A percentile compares a stretch with the other conserved stretches of the same genome.
These are phyloP conservation scores for Epichloe typhina DNA, from an alignment of 2,329 filamentous ascomycete species.

Conservation along the genomic window DNA sequence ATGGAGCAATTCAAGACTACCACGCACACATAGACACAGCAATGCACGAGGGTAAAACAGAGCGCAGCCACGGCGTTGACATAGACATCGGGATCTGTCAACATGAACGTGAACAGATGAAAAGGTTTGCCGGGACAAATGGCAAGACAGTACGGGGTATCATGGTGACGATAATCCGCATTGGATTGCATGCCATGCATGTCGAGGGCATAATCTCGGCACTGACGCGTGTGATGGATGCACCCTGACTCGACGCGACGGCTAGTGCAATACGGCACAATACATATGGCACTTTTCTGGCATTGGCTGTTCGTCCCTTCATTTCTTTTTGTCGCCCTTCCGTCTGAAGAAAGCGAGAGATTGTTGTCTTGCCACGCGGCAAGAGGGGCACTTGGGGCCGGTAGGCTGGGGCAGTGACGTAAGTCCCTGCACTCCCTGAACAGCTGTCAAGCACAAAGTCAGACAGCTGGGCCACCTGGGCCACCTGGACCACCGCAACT, in stretches of 20 bases:
- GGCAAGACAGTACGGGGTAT: too few relatives aligned
- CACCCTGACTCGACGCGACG: neutral
- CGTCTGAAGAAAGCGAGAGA: neutral
- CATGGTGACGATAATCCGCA: too few relatives aligned
- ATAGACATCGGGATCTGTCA: too few relatives aligned
- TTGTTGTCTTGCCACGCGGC: neutral
- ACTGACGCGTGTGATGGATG: neutral
- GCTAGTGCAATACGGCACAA: too few relatives aligned
- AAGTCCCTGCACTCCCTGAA: neutral
- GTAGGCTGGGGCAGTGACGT: neutral
- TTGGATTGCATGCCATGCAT: neutral
- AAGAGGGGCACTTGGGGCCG: neutral
- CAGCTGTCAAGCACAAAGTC: neutral
- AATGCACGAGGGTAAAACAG: too few relatives aligned
- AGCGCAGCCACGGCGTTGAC: too few relatives aligned
- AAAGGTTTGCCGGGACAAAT: too few relatives aligned
- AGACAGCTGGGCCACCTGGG: neutral
- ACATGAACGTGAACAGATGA: too few relatives aligned
- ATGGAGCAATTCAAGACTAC: too few relatives aligned
- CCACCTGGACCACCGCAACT: too few relatives aligned
- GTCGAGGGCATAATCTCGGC: neutral
- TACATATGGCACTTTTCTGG: too few relatives aligned
- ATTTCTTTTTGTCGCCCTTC: neutral
- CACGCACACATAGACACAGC: too few relatives aligned
- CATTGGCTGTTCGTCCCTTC: neutral